Conservation (phyloP, 2,329 filamentous ascomycete genomes). For the Leptodontidium sp. region DNA sequence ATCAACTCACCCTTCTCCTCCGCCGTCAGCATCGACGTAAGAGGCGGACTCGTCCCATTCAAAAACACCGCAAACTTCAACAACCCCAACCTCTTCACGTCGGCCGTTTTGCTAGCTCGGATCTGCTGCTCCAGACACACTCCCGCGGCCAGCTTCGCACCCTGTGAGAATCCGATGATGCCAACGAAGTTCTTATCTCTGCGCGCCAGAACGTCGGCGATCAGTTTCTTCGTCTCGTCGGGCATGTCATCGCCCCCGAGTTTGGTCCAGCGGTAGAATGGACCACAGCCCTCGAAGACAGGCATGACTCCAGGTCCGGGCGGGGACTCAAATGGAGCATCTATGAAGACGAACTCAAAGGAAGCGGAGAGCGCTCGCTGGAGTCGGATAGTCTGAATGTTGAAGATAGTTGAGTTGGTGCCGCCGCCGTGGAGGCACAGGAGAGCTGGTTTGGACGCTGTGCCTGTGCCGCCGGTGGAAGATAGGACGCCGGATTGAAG, state of each 20-base stretch:
- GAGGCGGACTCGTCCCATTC: conserved; percentile 33
- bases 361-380: conserved; percentile 46
- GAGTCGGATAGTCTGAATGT: conserved; percentile 39
- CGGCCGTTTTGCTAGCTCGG: neutral
- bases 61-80: conserved; percentile 38
- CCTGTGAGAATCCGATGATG: conserved; percentile 72
- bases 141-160: conserved; percentile 67
- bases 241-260: conserved; percentile 21
- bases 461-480: conserved; percentile 16
- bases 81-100: conserved; percentile 1
- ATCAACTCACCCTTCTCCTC: conserved; percentile 31
- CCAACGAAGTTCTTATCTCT: conserved; percentile 57
- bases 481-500: conserved; percentile 8
- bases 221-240: conserved; percentile 26
- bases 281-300: conserved; percentile 51
- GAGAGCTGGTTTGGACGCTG: conserved; percentile 25
- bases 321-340: conserved; percentile 70
- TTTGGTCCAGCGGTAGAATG: conserved; percentile 36
- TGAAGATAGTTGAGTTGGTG: conserved; percentile 37
- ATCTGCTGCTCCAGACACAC: conserved; percentile 68
- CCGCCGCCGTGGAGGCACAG: conserved; percentile 38
- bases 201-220: conserved; percentile 22
- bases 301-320: conserved; percentile 68
- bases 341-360: conserved; percentile 77
- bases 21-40: conserved; percentile 25